Evolutionary conservation across 2,329 filamentous ascomycete genomes (phyloP).

Genomic region (Fusarium chuoi): DNA sequence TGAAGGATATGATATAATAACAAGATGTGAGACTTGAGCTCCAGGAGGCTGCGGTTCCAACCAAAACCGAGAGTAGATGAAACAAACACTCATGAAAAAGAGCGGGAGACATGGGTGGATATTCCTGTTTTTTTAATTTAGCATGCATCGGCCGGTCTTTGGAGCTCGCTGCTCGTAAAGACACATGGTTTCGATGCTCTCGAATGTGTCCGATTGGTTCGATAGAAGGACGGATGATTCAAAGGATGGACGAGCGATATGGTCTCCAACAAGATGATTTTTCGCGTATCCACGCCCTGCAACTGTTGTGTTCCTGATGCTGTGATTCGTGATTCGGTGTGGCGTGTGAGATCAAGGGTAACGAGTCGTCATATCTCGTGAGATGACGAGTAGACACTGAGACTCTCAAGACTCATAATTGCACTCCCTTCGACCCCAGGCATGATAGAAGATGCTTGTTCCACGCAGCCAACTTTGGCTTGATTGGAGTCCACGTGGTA

Average conservation of each 20-base stretch:
- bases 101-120: constrained; percentile 33
- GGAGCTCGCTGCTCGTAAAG: constrained; percentile 34
- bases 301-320: background rate
- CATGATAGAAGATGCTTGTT: background rate
- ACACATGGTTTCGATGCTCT: constrained; percentile 36
- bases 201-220: constrained; percentile 36
- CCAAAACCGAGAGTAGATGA: constrained; percentile 29
- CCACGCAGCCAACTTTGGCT: background rate
- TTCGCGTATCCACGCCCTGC: constrained; percentile 20
- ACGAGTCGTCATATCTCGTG: background rate
- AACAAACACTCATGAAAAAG: constrained; percentile 21
- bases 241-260: constrained; percentile 40
- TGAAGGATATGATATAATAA: constrained; percentile 45
- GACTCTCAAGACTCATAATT: background rate
- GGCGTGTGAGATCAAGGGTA: too few species aligned
- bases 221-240: constrained; percentile 40
- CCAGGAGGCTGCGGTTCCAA: constrained; percentile 22
- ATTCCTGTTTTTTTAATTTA: constrained; percentile 45
- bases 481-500: background rate
- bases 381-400: background rate
- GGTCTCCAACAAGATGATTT: constrained; percentile 43
- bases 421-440: too few species aligned
- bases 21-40: constrained; percentile 38
- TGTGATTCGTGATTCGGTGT: background rate
- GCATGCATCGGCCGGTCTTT: constrained; percentile 42